phyloP scores from a whole-genome alignment of 192 early-diverging fungal genomes.

The Diversispora eburnea region DNA sequence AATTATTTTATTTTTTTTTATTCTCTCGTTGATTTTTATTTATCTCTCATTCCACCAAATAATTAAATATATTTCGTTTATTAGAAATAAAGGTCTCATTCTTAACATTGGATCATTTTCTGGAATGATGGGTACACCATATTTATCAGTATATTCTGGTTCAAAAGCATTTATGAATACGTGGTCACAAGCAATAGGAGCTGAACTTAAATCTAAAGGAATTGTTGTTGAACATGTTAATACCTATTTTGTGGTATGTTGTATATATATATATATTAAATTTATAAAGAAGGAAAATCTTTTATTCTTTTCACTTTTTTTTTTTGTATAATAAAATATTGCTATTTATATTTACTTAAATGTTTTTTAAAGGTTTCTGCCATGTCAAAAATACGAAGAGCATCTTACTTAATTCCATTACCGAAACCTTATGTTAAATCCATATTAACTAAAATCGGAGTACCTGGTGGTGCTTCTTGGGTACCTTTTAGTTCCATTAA shows the following conservation, averaged over 20 bases:
- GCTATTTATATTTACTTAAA: background rate
- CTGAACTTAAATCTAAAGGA: conserved; percentile 65
- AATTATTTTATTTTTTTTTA: background rate
- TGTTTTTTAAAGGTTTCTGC: conserved; percentile 49
- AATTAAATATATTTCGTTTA: background rate
- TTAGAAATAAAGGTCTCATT: conserved; percentile 75
- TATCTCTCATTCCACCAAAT: background rate
- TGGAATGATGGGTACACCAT: conserved; percentile 77
- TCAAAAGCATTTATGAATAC: conserved; percentile 88
- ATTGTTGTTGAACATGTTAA: conserved; percentile 90
- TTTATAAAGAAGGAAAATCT: background rate
- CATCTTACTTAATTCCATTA: conserved; percentile 77
- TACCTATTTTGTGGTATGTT: conserved; percentile 85
- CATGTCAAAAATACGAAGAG: conserved; percentile 89
- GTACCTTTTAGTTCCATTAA: conserved; percentile 61
- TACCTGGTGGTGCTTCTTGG: conserved; percentile 60
- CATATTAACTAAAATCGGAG: conserved; percentile 68
- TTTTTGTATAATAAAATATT: background rate
- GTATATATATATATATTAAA: no score
- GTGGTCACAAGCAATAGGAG: conserved; percentile 86
- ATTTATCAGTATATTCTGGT: conserved; percentile 87
- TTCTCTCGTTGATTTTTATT: background rate
- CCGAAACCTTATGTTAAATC: conserved; percentile 73
- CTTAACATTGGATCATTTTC: conserved; percentile 92
- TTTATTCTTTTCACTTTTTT: background rate